Conservation (phyloP, 225 moss, liverwort and hornwort genomes). For the Asterella californica region DNA sequence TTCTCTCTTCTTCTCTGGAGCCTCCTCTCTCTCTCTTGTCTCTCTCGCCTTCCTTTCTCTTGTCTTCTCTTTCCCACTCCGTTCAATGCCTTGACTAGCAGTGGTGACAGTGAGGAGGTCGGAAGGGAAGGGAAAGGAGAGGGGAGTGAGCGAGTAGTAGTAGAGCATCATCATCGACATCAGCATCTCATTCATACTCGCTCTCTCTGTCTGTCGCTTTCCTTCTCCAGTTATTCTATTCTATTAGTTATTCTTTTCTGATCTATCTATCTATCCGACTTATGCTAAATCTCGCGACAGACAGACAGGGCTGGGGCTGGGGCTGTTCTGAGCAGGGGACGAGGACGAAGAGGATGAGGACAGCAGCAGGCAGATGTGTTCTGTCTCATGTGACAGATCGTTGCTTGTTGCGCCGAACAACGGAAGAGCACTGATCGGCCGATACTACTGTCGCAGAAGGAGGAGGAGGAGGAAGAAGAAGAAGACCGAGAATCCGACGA, state of each 20-base stretch:
- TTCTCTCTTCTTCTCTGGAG: neutral
- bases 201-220: neutral
- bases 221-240: too few species aligned
- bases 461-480: neutral
- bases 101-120: neutral
- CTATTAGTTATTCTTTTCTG: too few species aligned
- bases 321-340: neutral
- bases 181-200: neutral
- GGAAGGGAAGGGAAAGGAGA: neutral
- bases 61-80: neutral
- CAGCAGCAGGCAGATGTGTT: neutral
- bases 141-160: neutral
- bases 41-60: neutral
- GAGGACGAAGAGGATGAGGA: neutral
- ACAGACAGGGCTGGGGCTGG: neutral
- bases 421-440: slow-evolving; percentile 6
- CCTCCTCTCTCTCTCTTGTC: neutral
- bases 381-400: neutral
- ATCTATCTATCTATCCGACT: neutral
- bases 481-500: slow-evolving; percentile 13
- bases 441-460: neutral
- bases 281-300: neutral
- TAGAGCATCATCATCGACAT: neutral
- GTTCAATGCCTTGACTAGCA: neutral
- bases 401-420: neutral